Evolutionary conservation across 768 basidiomycete species (phyloP), one percentile per base, ranked within the genome.

Genomic region (Daedalea quercina): DNA sequence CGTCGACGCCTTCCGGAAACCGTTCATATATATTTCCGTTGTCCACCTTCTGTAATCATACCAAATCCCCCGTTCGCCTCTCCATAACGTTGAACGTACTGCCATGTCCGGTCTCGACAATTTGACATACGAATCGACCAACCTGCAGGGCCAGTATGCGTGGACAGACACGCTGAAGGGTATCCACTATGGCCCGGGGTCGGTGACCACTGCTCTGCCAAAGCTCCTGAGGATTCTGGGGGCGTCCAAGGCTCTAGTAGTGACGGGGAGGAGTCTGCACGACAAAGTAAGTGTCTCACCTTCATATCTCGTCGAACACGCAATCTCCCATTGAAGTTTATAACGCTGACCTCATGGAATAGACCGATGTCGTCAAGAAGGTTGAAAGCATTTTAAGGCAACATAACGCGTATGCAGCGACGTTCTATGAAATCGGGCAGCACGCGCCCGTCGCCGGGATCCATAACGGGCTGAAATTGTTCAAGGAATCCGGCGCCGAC

Each of bases 161-260:
- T 87, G 79, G 73, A 80, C 80, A 0, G 80, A 85, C 58, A 81
- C 83, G 1, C 72, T 90, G 54, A 82, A 83, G 54, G 78, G 76
- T 19, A 69, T 90, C 17, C 77, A 81, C 61, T 90, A 87, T 63
- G 89, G 89, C 2, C 85, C 87, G 42, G 85, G 86, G 25, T 82
- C 76, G 33, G 65, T 81, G 34, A 70, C 64, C 47, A 82, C 78
- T 0, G 83, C 84, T 11, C 74, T 90, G 35, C 85, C 85, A 7
- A 78, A 77, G 61, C 67, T 90, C 13, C 69, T 88, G 53, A 57
- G 74, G 22, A 65, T 64, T 9, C 60, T 90, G 33, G 77, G 76
- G 22, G 79, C 73, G 25, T 80, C 74, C 63, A 87, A 79, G 66
- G 89, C 81, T 2, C 65, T 90, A 25, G 65, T 90, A 50, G 76